Evolutionary conservation across 306 rosid species (phyloP).

Genomic region (Acacia acuminata): DNA sequence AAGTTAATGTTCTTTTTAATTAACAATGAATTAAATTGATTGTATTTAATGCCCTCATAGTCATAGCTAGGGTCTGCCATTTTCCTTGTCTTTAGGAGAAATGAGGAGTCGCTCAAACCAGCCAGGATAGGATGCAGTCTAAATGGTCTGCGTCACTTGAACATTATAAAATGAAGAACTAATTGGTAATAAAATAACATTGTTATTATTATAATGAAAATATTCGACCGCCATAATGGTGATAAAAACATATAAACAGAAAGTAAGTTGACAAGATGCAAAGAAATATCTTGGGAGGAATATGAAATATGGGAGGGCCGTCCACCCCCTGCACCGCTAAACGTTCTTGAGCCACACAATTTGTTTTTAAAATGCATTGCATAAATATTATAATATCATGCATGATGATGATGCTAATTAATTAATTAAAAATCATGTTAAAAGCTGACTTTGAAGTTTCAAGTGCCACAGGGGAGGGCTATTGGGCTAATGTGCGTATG

Average conservation of each 20-base stretch:
- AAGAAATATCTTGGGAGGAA: constrained; percentile 35
- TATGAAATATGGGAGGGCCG: constrained; percentile 17
- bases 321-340: constrained; percentile 40
- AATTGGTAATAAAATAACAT: background rate
- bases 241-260: constrained; percentile 3
- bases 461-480: background rate
- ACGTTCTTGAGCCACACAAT: constrained; percentile 38
- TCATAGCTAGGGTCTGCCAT: no score
- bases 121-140: background rate
- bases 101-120: constrained; percentile 17
- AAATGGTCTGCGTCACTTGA: background rate
- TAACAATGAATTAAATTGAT: no score
- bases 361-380: background rate
- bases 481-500: background rate
- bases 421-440: background rate
- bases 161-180: background rate
- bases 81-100: constrained; percentile 16
- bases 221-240: constrained; percentile 4
- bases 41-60: no score
- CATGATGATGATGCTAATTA: background rate
- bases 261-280: background rate
- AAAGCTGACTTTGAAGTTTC: constrained; percentile 10
- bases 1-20: no score
- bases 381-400: constrained; percentile 16
- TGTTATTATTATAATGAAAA: background rate